Base-by-base conservation (phyloP, 805 yeast genomes). In the Yamadazyma sp. region DNA sequence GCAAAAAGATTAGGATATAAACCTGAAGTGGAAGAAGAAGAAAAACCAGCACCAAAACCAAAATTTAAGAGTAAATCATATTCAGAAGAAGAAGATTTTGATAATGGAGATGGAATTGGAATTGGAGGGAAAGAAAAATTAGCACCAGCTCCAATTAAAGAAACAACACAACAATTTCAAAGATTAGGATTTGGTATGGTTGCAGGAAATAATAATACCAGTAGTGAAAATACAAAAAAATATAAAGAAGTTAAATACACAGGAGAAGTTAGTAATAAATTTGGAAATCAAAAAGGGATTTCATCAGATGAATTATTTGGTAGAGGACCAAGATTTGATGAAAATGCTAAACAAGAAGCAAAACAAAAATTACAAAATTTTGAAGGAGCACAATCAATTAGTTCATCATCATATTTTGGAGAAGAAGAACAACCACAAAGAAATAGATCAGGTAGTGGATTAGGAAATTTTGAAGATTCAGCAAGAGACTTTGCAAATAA, bases 281-380 rank as follows among this genome's bases (percentile, higher is more conserved):
- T 75, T 56, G 97, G 97, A 38, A 68, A 66, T 26, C 96, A 89
- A 58, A 91, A 86, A 73, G 96, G 89, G 31, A 93, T 93, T 44
- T 93, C 98, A 0, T 89, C 97, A 2, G 98, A 93, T 62, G 94
- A 89, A 65, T 78, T 76, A 52, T 93, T 93, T 60, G 96, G 96
- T 13, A 80, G 95, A 53, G 91, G 89, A 27, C 73, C 72, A 2
- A 66, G 79, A 17, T 86, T 76, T 53, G 97, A 87, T 52, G 83
- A 84, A 45, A 70, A 69, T 2, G 85, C 86, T 25, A 82, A 82
- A 36, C 73, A 72, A 30, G 96, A 88, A 59, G 97, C 97, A 2
- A 73, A 74, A 44, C 55, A 75, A n/a, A 89, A 93, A 52, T 69
- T 93, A 36, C 87, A 82, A 57, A 66, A 82, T 4, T 93, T 86